phyloP scores from a whole-genome alignment of 768 basidiomycete genomes.

The Chlorophyllum brunneum region DNA sequence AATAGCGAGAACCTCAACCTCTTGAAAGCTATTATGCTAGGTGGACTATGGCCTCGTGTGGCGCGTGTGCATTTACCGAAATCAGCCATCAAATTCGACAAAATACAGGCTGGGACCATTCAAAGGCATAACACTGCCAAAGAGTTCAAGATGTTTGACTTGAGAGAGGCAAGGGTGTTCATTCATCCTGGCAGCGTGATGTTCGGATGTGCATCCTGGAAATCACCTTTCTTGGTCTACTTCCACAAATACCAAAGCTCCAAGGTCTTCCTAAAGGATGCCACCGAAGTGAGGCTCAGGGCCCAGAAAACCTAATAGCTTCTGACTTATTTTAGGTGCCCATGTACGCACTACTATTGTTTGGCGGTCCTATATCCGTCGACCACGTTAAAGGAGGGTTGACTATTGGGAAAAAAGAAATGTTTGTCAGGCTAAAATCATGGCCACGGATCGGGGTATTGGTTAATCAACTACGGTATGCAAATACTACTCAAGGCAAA shows the following conservation, averaged over 20 bases:
- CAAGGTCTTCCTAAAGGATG: constrained; percentile 84
- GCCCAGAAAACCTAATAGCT: not conserved
- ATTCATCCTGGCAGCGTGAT: constrained; percentile 80
- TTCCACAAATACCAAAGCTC: constrained; percentile 80
- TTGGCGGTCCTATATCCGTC: constrained; percentile 76
- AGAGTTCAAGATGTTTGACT: constrained; percentile 81
- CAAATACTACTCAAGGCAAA: not conserved
- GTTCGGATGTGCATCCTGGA: constrained; percentile 71
- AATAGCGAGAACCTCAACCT: constrained; percentile 69
- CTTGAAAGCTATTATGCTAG: constrained; percentile 79
- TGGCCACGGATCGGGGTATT: constrained; percentile 91
- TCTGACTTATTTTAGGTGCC: constrained; percentile 53
- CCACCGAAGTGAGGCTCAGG: constrained; percentile 61
- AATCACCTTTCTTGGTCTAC: constrained; percentile 75
- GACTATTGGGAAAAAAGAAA: constrained; percentile 51
- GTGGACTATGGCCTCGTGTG: constrained; percentile 84
- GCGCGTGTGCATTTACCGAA: constrained; percentile 72
- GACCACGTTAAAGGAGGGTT: constrained; percentile 82
- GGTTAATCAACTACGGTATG: constrained; percentile 79
- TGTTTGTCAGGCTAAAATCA: constrained; percentile 61
- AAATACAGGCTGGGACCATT: constrained; percentile 77
- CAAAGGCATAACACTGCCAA: constrained; percentile 81
- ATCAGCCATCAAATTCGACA: constrained; percentile 78
- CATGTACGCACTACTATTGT: constrained; percentile 79
- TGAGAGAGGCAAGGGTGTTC: constrained; percentile 64